Evolutionary conservation across 257 asterid species (phyloP).

Genomic region (Solanum bukasovii): DNA sequence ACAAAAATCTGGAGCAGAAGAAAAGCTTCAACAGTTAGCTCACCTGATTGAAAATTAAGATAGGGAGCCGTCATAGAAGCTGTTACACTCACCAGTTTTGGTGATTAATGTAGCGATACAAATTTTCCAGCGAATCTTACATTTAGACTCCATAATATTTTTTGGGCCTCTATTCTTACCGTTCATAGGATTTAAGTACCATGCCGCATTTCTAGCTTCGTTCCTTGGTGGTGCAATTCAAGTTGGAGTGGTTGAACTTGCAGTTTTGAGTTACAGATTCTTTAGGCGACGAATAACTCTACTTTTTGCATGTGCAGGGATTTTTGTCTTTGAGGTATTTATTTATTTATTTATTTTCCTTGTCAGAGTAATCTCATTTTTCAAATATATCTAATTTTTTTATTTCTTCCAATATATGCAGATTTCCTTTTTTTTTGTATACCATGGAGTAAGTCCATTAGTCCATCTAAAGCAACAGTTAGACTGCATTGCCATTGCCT

Average conservation of each 20-base stretch:
- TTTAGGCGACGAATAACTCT: background rate
- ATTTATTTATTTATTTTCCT: background rate
- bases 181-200: no score
- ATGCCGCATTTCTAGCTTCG: background rate
- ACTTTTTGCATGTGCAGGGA: background rate
- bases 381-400: background rate
- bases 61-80: background rate
- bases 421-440: background rate
- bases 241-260: background rate
- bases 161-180: background rate
- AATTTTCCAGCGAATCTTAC: no score
- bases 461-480: background rate
- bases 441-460: no score
- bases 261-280: no score
- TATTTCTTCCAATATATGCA: background rate
- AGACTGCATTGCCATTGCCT: background rate
- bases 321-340: background rate
- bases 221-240: background rate
- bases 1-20: background rate
- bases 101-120: no score
- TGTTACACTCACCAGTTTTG: no score
- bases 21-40: background rate
- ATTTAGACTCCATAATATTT: no score
- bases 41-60: background rate
- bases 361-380: background rate